A percentile compares a stretch with the other conserved stretches of the same genome.
Evolutionary conservation across 2,329 filamentous ascomycete species (phyloP).

Genomic region (Chaetomium sp.): DNA sequence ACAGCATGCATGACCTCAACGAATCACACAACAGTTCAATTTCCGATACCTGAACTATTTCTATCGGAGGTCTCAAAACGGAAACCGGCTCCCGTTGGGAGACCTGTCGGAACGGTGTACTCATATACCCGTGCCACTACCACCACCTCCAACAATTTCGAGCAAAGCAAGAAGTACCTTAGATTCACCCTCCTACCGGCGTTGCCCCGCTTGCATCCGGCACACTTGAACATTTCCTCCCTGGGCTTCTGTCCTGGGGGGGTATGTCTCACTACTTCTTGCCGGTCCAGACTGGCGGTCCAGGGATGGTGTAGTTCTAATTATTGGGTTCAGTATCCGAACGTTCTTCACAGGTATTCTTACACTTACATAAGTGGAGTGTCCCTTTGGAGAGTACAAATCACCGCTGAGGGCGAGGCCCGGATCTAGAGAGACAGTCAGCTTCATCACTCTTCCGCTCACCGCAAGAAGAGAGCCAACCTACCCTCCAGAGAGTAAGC

Average conservation of each 20-base stretch:
- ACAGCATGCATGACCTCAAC: neutral
- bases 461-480: neutral
- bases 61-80: too few species aligned
- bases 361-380: slow-evolving; percentile 7
- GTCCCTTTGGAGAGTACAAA: slow-evolving; percentile 10
- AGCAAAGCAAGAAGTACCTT: too few species aligned
- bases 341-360: neutral
- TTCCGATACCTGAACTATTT: neutral
- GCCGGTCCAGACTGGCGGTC: slow-evolving; percentile 11
- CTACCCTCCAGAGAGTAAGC: slow-evolving; percentile 8
- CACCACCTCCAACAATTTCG: too few species aligned
- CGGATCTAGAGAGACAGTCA: neutral
- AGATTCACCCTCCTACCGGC: too few species aligned
- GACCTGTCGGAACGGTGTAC: too few species aligned
- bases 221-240: too few species aligned
- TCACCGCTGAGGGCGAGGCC: slow-evolving; percentile 7
- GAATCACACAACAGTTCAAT: neutral
- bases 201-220: too few species aligned
- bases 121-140: too few species aligned
- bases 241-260: too few species aligned
- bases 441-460: neutral
- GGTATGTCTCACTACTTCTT: neutral
- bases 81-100: too few species aligned
- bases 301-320: slow-evolving; percentile 18
- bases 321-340: neutral